A percentile compares a stretch with the other conserved stretches of the same genome.
Evolutionary conservation across 192 early-diverging fungal genomes (phyloP).

Genomic region (Kickxella alabastrina): DNA sequence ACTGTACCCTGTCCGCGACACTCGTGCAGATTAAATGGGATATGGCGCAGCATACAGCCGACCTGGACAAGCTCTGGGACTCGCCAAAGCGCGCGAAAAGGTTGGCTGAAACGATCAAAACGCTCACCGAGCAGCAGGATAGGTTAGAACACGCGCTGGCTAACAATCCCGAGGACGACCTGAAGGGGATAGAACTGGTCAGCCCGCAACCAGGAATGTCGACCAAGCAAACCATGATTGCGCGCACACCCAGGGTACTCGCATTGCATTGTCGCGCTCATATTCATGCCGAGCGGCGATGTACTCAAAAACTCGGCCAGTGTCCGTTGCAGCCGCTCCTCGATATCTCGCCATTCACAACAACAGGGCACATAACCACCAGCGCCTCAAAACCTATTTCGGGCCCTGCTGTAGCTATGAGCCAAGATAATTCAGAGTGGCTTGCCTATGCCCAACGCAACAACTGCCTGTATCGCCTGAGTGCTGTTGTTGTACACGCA

Average conservation of each 20-base stretch:
- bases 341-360: conserved; percentile 74
- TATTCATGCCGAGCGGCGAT: conserved; percentile 66
- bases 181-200: conserved; percentile 24
- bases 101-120: conserved; percentile 1
- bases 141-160: conserved; percentile 24
- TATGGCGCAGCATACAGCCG: not conserved
- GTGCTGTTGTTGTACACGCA: conserved; percentile 77
- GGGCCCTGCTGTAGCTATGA: conserved; percentile 4
- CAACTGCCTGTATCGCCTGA: conserved; percentile 63
- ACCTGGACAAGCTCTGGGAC: conserved; percentile 2
- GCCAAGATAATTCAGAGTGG: conserved; percentile 3
- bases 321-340: conserved; percentile 65
- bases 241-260: conserved; percentile 74
- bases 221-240: conserved; percentile 82
- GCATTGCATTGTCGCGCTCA: conserved; percentile 85
- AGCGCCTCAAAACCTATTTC: conserved; percentile 53
- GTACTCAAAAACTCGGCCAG: conserved; percentile 74
- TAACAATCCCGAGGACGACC: conserved; percentile 33
- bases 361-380: conserved; percentile 60
- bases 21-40: conserved; percentile 18
- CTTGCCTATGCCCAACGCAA: conserved; percentile 17
- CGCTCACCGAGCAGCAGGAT: conserved; percentile 14
- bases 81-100: conserved; percentile 13
- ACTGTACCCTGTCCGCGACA: conserved; percentile 57
- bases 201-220: conserved; percentile 39